These are phyloP conservation scores for Fusarium verrucosum DNA, from an alignment of 2,329 filamentous ascomycete species.

Conservation along the genomic window DNA sequence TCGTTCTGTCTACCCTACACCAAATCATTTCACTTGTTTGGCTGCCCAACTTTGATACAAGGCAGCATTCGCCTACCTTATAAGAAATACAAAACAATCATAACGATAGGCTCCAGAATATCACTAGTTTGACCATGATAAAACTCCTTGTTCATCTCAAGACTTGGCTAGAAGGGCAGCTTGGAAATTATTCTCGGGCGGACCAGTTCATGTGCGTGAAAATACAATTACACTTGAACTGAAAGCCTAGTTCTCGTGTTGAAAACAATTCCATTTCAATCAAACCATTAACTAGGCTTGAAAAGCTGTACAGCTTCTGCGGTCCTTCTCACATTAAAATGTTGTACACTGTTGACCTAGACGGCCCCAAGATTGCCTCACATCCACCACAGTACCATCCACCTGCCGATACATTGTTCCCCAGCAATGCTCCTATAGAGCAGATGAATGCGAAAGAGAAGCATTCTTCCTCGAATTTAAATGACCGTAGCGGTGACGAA, in stretches of 20 bases:
- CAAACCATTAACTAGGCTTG: neutral
- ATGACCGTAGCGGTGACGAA: slow-evolving; percentile 39
- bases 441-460: neutral
- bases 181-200: no score
- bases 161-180: no score
- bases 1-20: slow-evolving; percentile 33
- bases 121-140: no score
- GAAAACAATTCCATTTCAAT: neutral
- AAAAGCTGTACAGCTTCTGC: neutral
- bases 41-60: no score
- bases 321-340: neutral
- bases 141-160: no score
- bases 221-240: no score
- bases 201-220: no score
- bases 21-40: no score
- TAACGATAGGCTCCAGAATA: neutral
- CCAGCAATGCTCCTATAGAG: neutral
- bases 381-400: slow-evolving; percentile 11
- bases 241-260: no score
- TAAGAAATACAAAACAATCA: neutral
- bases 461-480: neutral
- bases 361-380: slow-evolving; percentile 20
- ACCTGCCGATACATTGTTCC: slow-evolving; percentile 1
- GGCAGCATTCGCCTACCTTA: no score
- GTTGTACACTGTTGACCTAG: neutral